These are phyloP conservation scores for Fusarium sambucinum DNA, from an alignment of 2,329 filamentous ascomycete species.

Conservation along the genomic window DNA sequence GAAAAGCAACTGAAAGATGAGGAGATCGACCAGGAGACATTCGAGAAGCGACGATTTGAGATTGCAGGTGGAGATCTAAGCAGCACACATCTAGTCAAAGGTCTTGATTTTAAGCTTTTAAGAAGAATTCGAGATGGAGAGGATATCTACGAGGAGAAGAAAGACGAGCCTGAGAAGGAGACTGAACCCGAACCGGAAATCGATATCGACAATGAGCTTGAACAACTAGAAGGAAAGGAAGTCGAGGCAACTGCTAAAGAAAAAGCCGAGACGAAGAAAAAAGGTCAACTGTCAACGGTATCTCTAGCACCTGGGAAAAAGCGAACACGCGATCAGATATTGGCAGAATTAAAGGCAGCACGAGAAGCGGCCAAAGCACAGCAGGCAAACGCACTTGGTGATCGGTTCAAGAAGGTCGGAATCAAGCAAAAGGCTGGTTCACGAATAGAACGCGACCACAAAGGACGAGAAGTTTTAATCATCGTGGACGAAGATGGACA, in stretches of 20 bases:
- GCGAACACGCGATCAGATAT: constrained; percentile 73
- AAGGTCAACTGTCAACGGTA: constrained; percentile 69
- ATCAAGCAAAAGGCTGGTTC: constrained; percentile 65
- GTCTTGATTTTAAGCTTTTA: constrained; percentile 85
- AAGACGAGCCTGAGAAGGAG: constrained; percentile 47
- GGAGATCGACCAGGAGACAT: constrained; percentile 83
- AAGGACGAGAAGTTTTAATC: constrained; percentile 73
- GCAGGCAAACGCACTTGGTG: constrained; percentile 64
- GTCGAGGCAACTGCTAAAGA: constrained; percentile 66
- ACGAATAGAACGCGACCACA: constrained; percentile 71
- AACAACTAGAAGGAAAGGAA: constrained; percentile 67
- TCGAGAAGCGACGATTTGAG: constrained; percentile 78
- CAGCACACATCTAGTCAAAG: constrained; percentile 91
- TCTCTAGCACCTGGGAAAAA: constrained; percentile 68
- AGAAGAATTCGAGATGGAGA: constrained; percentile 77
- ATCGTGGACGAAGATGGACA: constrained; percentile 75
- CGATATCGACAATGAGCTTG: constrained; percentile 74
- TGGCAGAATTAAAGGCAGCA: constrained; percentile 74
- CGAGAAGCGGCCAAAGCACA: constrained; percentile 70
- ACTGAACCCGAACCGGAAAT: constrained; percentile 50
- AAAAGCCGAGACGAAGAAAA: constrained; percentile 64
- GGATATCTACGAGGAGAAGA: constrained; percentile 66
- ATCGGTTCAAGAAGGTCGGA: constrained; percentile 75
- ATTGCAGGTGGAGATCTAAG: constrained; percentile 85
- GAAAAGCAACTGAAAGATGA: constrained; percentile 86